A percentile compares a stretch with the other conserved stretches of the same genome.
phyloP scores from a whole-genome alignment of 805 yeast genomes.

The Schwanniomyces polymorphus region DNA sequence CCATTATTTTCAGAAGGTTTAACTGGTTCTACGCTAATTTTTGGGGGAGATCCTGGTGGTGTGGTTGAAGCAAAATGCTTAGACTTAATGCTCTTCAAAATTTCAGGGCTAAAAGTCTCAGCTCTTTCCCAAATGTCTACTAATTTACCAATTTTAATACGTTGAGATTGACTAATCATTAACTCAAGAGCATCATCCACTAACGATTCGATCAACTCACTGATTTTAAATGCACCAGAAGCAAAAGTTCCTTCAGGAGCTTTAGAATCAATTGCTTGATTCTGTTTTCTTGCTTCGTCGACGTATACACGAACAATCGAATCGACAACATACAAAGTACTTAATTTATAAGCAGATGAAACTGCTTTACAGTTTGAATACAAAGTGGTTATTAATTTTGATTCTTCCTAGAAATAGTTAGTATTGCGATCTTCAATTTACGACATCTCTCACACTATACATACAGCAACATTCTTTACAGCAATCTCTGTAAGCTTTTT shows the following conservation, averaged over 20 bases:
- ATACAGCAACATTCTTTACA: constrained; percentile 52
- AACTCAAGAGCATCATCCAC: constrained; percentile 62
- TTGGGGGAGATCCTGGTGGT: constrained; percentile 66
- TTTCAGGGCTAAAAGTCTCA: constrained; percentile 64
- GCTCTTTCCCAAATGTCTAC: constrained; percentile 92
- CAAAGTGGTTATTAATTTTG: constrained; percentile 57
- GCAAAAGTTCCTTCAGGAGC: constrained; percentile 73
- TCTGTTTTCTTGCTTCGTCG: constrained; percentile 65
- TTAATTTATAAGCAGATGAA: constrained; percentile 82
- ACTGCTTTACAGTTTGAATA: constrained; percentile 69
- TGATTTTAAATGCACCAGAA: constrained; percentile 67
- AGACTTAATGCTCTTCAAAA: constrained; percentile 54
- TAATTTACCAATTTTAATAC: constrained; percentile 75
- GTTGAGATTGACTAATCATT: constrained; percentile 51
- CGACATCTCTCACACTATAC: neutral
- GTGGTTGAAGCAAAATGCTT: constrained; percentile 66
- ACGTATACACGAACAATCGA: constrained; percentile 84
- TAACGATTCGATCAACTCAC: constrained; percentile 61
- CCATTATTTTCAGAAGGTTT: constrained; percentile 14
- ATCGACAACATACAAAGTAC: constrained; percentile 88
- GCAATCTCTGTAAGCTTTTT: constrained; percentile 81
- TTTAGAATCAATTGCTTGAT: constrained; percentile 44
- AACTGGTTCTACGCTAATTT: constrained; percentile 20
- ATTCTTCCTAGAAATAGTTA: constrained; percentile 36
- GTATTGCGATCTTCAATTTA: constrained; percentile 1